These are phyloP conservation scores for Globisporangium acanthophoron DNA, from an alignment of 352 stramenopile species.

Conservation along the genomic window DNA sequence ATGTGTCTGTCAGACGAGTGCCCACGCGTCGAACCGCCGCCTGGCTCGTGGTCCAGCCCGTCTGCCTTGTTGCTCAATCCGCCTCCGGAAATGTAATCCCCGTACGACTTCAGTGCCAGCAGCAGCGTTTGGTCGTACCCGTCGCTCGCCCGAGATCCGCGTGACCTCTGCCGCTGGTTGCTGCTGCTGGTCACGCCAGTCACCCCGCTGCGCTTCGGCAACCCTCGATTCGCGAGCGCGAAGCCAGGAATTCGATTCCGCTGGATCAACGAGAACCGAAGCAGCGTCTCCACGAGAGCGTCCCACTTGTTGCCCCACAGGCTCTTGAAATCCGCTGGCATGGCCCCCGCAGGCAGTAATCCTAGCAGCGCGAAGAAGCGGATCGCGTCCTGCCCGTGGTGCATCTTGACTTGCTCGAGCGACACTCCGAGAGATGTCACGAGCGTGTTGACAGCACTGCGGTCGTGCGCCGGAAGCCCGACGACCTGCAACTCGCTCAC, in stretches of 20 bases:
- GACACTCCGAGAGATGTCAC: slow-evolving; percentile 72
- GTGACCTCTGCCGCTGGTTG: slow-evolving; percentile 17
- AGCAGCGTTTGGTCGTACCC: slow-evolving; percentile 61
- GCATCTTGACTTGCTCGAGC: slow-evolving; percentile 63
- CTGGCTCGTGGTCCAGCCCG: slow-evolving; percentile 20
- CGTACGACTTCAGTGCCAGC: slow-evolving; percentile 58
- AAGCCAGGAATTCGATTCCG: slow-evolving; percentile 69
- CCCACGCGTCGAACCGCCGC: slow-evolving; percentile 11
- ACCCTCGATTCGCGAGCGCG: slow-evolving; percentile 41
- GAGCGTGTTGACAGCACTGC: slow-evolving; percentile 69
- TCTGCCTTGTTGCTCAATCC: slow-evolving; percentile 17
- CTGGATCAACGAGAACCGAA: slow-evolving; percentile 75
- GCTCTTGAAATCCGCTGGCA: slow-evolving; percentile 74
- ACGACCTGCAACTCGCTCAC: slow-evolving; percentile 69
- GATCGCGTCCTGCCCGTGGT: slow-evolving; percentile 62
- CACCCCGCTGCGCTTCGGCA: slow-evolving; percentile 38
- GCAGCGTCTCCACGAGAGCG: slow-evolving; percentile 48
- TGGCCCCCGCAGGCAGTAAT: slow-evolving; percentile 60
- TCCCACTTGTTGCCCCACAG: slow-evolving; percentile 69
- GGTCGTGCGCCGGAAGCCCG: slow-evolving; percentile 52
- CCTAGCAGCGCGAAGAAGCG: slow-evolving; percentile 73
- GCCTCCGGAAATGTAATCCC: slow-evolving; percentile 57
- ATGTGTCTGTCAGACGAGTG: slow-evolving; percentile 32
- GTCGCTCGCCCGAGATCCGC: slow-evolving; percentile 22
- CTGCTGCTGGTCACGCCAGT: slow-evolving; percentile 22